These are phyloP conservation scores for Boletus reticulatus DNA, from an alignment of 768 basidiomycete species.

Conservation along the genomic window DNA sequence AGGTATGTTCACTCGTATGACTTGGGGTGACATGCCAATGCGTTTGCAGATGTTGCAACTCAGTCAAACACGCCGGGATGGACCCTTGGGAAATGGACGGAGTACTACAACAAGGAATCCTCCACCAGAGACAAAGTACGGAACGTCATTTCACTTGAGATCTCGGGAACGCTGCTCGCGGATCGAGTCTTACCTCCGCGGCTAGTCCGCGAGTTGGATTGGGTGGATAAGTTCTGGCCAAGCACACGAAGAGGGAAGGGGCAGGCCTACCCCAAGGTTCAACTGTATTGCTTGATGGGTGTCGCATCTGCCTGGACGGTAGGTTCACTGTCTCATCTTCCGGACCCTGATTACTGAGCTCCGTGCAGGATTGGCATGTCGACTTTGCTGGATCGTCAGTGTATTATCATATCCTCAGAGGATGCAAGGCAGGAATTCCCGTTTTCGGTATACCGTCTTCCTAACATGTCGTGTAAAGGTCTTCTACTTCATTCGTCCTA, in stretches of 20 bases:
- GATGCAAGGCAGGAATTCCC: conserved; percentile 62
- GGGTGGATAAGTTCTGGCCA: conserved; percentile 98
- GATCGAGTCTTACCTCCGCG: conserved; percentile 79
- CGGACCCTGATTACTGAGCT: background rate
- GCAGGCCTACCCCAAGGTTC: conserved; percentile 86
- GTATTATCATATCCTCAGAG: conserved; percentile 92
- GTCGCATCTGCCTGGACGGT: conserved; percentile 94
- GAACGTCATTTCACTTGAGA: conserved; percentile 95
- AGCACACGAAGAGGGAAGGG: conserved; percentile 68
- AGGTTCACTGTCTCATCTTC: conserved; percentile 27
- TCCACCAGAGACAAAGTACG: conserved; percentile 78
- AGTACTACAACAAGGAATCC: conserved; percentile 73
- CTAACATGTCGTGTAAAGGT: conserved; percentile 44
- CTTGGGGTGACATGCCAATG: conserved; percentile 2
- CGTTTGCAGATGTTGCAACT: conserved; percentile 70
- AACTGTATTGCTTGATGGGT: conserved; percentile 96
- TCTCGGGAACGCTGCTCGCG: conserved; percentile 81
- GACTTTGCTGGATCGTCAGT: conserved; percentile 98
- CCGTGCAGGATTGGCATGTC: conserved; percentile 88
- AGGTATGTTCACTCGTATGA: conserved; percentile 45
- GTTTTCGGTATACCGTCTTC: background rate
- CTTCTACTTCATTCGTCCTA: conserved; percentile 95
- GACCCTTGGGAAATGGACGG: conserved; percentile 89
- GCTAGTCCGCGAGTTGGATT: conserved; percentile 86
- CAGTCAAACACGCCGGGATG: conserved; percentile 86